A percentile compares a stretch with the other conserved stretches of the same genome.
Evolutionary conservation across 441 rosid species (phyloP).

Genomic region (Dalechampia spathulata): DNA sequence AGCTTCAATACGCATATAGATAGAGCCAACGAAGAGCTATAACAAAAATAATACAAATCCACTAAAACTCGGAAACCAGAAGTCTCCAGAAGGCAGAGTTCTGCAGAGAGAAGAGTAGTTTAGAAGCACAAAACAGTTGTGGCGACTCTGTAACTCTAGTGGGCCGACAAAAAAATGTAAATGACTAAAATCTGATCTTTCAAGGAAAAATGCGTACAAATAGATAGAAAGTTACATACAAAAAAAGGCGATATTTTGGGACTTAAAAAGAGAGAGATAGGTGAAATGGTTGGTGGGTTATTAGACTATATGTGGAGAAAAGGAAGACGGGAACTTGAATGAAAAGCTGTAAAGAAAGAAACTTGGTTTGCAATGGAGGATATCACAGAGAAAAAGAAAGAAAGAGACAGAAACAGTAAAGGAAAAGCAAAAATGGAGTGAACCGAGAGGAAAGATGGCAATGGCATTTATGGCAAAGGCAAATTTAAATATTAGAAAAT

Average conservation of each 20-base stretch:
- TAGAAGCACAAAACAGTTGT: constrained; percentile 30
- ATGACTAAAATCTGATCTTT: constrained; percentile 31
- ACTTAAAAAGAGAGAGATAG: constrained; percentile 25
- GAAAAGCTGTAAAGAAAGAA: constrained; percentile 53
- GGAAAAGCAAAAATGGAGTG: constrained; percentile 38
- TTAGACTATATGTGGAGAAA: constrained; percentile 13
- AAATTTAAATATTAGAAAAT: not conserved
- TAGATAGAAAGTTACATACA: constrained; percentile 12
- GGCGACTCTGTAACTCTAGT: constrained; percentile 17
- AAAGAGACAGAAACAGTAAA: constrained; percentile 35
- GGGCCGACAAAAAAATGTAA: constrained; percentile 18
- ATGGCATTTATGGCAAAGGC: constrained; percentile 36
- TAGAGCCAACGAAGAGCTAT: constrained; percentile 32
- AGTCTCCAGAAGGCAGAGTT: constrained; percentile 12
- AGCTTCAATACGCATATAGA: constrained; percentile 42
- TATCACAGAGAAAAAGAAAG: no score
- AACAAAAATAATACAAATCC: constrained; percentile 27
- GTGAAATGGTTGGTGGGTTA: constrained; percentile 52
- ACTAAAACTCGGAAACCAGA: constrained; percentile 25
- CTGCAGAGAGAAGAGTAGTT: constrained; percentile 26
- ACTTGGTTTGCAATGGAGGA: constrained; percentile 86
- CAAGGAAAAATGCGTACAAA: constrained; percentile 19
- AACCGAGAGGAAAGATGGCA: no score
- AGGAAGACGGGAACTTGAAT: constrained; percentile 18
- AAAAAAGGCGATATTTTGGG: not conserved